Conservation (phyloP, 176 grass and related monocot genomes). For the Triticum monococcum region DNA sequence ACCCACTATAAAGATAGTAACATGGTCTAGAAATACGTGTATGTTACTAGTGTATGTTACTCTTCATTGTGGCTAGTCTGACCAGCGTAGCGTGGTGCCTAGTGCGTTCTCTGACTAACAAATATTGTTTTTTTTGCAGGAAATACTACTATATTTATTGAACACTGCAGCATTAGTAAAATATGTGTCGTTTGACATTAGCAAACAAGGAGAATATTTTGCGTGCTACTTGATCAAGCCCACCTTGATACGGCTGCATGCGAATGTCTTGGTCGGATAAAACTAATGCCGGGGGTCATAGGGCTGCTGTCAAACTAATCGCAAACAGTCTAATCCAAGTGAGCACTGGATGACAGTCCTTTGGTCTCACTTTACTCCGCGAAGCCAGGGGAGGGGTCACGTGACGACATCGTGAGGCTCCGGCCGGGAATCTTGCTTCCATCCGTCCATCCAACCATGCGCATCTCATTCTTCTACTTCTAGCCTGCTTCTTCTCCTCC, state of each 20-base stretch:
- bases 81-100: not conserved
- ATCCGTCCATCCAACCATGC: slow-evolving; percentile 9
- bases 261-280: slow-evolving; percentile 60
- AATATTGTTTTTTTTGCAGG: not conserved
- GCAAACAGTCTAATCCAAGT: not conserved
- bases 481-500: not conserved
- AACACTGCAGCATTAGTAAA: not conserved
- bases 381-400: slow-evolving; percentile 51
- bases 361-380: slow-evolving; percentile 50
- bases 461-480: slow-evolving; percentile 16
- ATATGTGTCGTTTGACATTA: slow-evolving; percentile 41
- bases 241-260: slow-evolving; percentile 36
- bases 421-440: slow-evolving; percentile 68
- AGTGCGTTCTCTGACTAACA: not conserved
- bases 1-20: no score
- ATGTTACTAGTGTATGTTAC: no score
- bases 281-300: slow-evolving; percentile 28
- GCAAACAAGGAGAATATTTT: slow-evolving; percentile 59
- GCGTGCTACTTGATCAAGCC: slow-evolving; percentile 31
- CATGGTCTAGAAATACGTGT: no score
- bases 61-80: no score
- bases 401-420: slow-evolving; percentile 50
- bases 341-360: slow-evolving; percentile 6
- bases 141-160: not conserved
- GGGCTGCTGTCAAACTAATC: slow-evolving; percentile 15